A percentile compares a stretch with the other conserved stretches of the same genome.
These are phyloP conservation scores for Paulownia fortunei DNA, from an alignment of 257 asterid species.

Conservation along the genomic window DNA sequence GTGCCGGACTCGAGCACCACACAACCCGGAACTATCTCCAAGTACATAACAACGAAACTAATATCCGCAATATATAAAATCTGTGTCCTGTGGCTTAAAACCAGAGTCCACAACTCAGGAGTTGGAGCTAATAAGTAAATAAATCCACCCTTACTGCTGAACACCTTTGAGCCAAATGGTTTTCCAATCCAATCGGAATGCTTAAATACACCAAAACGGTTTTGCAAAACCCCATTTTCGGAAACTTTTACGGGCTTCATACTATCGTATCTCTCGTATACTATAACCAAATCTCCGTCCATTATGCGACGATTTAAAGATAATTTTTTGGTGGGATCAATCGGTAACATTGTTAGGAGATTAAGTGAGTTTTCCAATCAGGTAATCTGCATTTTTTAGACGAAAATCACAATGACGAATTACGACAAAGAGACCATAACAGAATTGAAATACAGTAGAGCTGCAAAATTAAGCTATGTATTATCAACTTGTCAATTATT, in stretches of 20 bases:
- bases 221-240: constrained; percentile 68
- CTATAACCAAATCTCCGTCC: constrained; percentile 83
- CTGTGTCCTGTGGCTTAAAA: constrained; percentile 97
- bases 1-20: constrained; percentile 96
- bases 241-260: constrained; percentile 85
- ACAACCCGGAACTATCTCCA: constrained; percentile 93
- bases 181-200: constrained; percentile 94
- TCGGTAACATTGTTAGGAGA: constrained; percentile 51
- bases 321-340: constrained; percentile 49
- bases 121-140: constrained; percentile 91
- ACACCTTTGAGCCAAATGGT: constrained; percentile 85
- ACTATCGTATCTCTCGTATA: constrained; percentile 74
- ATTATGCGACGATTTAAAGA: constrained; percentile 65
- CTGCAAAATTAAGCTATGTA: not conserved
- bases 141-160: constrained; percentile 80
- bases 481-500: not conserved
- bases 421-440: too few species aligned
- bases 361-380: not conserved
- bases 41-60: constrained; percentile 83
- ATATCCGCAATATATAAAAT: constrained; percentile 93
- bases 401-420: not conserved
- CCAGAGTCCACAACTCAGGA: constrained; percentile 94
- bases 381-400: constrained; percentile 25
- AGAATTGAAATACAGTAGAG: not conserved
- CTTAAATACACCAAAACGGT: constrained; percentile 87